Percentiles rank a stretch among this genome's conserved stretches.
Evolutionary conservation across 768 basidiomycete genomes (phyloP).

Genomic region (Boletus sensibilis): DNA sequence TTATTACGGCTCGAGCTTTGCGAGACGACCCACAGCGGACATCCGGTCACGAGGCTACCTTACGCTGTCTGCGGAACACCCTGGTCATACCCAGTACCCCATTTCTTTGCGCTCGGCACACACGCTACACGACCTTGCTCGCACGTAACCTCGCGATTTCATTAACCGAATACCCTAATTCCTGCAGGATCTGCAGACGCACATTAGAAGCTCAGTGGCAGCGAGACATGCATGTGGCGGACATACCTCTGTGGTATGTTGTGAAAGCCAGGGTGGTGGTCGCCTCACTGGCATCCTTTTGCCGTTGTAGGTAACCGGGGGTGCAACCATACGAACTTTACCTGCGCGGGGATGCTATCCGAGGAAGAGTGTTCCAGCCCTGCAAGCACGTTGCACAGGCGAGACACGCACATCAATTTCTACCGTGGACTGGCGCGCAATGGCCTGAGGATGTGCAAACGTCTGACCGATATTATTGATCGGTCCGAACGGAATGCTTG

Average conservation of each 20-base stretch:
- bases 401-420: conserved; percentile 67
- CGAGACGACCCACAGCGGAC: conserved; percentile 31
- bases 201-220: background rate
- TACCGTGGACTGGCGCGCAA: conserved; percentile 70
- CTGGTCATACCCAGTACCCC: conserved; percentile 16
- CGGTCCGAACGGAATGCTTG: conserved; percentile 80
- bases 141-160: conserved; percentile 45
- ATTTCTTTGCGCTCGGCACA: conserved; percentile 18
- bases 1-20: conserved; percentile 4
- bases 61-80: background rate
- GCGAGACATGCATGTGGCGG: conserved; percentile 1
- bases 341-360: conserved; percentile 71
- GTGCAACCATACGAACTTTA: conserved; percentile 74
- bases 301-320: conserved; percentile 81
- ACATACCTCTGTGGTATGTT: conserved; percentile 76
- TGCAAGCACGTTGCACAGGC: conserved; percentile 32
- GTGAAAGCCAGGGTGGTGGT: conserved; percentile 85
- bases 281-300: conserved; percentile 68
- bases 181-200: conserved; percentile 37
- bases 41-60: conserved; percentile 18
- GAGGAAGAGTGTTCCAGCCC: conserved; percentile 13
- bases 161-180: conserved; percentile 41
- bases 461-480: conserved; percentile 91
- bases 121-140: conserved; percentile 40
- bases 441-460: conserved; percentile 83